Evolutionary conservation across 2,329 filamentous ascomycete species (phyloP), one percentile per base, ranked within the genome.

Genomic region (Sclerotinia borealis): DNA sequence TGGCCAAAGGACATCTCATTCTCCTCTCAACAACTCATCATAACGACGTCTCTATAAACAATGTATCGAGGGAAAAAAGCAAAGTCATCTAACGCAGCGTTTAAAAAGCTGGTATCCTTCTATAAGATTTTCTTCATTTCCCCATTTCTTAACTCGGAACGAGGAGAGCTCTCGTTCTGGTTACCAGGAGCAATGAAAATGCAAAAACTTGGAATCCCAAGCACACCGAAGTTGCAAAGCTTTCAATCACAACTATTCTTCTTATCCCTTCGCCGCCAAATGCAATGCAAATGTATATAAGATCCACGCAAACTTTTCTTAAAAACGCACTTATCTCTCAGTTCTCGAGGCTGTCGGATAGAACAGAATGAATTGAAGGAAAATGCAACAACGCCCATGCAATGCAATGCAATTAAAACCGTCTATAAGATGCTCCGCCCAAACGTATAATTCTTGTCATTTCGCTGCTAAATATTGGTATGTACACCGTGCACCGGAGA

Each of bases 401-500:
- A 62, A 62, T 62, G 59, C 59, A 62, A 59, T 36, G 34, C 59
- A 62, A 59, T 36, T 31, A 54, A 56, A 62, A 62, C 59, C 59
- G 19, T 56, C 59, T 62, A 56, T 56, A 48, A 34, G 59, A 37
- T 62, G 25, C 17, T 41, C 50, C 59, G 19, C 52, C 61, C 45
- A 63, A 63, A 63, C 52, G 61, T 69, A 70, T 67, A 48, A 62
- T 43, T 64, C 64, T 67, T 66, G 60, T 64, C 58, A 51, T 63
- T 55, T 29, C 66, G 66, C 50, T 54, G 48, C 27, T 66, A 68
- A 59, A 70, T 70, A 56, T 68, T 70, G 62, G 68, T 73, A 65
- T 72, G 69, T 65, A 71, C 72, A 68, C 69, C 68, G 63, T 70
- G 64, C 27, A 71, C 69, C n/a, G 71, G 70, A 60, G 71, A 76